These are phyloP conservation scores for Primulina tabacum DNA, from an alignment of 257 asterid species.

Conservation along the genomic window DNA sequence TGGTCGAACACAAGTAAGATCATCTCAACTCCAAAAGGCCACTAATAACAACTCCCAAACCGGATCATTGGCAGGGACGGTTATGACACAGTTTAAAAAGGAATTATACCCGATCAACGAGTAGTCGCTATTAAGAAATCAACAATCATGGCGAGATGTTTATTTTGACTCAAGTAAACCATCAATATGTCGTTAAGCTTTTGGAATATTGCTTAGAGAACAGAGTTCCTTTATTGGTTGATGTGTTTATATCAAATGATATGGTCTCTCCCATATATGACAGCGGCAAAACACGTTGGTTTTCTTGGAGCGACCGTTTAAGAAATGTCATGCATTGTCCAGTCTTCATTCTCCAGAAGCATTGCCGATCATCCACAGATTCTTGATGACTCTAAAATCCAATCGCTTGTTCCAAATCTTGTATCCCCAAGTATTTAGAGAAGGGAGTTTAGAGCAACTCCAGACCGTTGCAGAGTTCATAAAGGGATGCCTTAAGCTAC, in stretches of 20 bases:
- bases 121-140: constrained; percentile 33
- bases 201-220: neutral
- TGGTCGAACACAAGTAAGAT: neutral
- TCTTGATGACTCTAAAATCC: neutral
- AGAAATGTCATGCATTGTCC: neutral
- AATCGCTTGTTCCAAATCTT: constrained; percentile 24
- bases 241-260: no score
- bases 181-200: constrained; percentile 32
- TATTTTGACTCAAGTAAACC: constrained; percentile 34
- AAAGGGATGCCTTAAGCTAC: constrained; percentile 29
- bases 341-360: neutral
- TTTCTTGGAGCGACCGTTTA: neutral
- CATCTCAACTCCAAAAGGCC: neutral
- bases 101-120: constrained; percentile 1
- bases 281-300: neutral
- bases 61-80: neutral
- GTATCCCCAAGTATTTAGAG: constrained; percentile 21
- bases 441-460: constrained; percentile 27
- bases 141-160: neutral
- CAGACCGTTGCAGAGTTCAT: constrained; percentile 24
- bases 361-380: neutral
- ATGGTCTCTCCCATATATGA: no score
- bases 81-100: neutral
- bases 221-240: no score
- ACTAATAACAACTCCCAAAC: neutral